A percentile compares a stretch with the other conserved stretches of the same genome.
phyloP scores from a whole-genome alignment of 495 filamentous ascomycete species.

The Penicillium atrosanguineum region DNA sequence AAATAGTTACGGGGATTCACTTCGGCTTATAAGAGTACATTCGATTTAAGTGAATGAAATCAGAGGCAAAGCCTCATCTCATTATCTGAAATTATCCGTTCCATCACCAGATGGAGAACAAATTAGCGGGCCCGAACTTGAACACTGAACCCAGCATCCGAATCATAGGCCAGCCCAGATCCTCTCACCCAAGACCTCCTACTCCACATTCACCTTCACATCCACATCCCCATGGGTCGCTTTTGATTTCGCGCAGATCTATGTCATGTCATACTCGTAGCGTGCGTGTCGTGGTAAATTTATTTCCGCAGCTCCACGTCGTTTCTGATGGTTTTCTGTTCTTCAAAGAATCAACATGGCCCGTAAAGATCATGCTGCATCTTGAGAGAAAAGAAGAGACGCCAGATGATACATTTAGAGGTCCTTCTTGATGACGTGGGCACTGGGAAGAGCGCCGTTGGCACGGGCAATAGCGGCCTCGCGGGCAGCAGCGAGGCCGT shows the following conservation, averaged over 20 bases:
- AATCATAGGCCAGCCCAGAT: background rate
- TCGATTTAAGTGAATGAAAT: no score
- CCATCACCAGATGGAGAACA: no score
- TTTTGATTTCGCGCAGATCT: background rate
- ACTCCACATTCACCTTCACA: background rate
- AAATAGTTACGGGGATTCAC: no score
- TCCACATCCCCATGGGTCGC: background rate
- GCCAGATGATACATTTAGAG: slow-evolving; percentile 16
- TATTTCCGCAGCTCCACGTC: slow-evolving; percentile 5
- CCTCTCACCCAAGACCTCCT: background rate
- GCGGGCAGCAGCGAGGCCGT: slow-evolving; percentile 68
- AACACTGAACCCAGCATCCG: no score
- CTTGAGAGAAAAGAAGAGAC: slow-evolving; percentile 7
- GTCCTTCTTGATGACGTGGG: slow-evolving; percentile 39
- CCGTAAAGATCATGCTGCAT: background rate
- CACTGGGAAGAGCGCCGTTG: slow-evolving; percentile 41
- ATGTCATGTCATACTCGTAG: slow-evolving; percentile 17
- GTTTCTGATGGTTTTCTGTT: background rate
- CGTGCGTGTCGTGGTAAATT: slow-evolving; percentile 2
- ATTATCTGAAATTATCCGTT: no score
- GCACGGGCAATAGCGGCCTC: slow-evolving; percentile 39
- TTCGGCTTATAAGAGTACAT: no score
- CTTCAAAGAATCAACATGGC: background rate
- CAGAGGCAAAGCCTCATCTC: no score
- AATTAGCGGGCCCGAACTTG: no score